Evolutionary conservation across 2,329 filamentous ascomycete genomes (phyloP).

Genomic region (Metarhizium brunneum): DNA sequence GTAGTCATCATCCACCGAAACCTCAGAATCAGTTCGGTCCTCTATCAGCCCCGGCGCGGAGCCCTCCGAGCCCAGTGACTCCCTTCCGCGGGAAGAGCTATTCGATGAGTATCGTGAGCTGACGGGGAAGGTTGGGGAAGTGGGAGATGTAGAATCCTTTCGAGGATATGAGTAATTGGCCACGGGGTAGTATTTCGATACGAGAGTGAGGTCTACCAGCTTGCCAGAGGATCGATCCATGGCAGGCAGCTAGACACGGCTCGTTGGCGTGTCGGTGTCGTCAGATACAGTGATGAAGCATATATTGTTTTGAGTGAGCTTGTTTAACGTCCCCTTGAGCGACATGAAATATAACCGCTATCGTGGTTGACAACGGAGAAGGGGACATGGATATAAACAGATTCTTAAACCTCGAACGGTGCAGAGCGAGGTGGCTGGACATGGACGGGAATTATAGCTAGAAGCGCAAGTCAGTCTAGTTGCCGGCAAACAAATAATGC

Average conservation of each 20-base stretch:
- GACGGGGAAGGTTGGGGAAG: background rate
- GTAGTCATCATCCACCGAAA: constrained; percentile 41
- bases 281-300: background rate
- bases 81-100: constrained; percentile 2
- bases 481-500: background rate
- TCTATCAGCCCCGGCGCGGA: constrained; percentile 41
- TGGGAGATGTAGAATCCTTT: constrained; percentile 12
- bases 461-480: background rate
- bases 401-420: no score
- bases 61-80: constrained; percentile 31
- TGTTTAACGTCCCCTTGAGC: background rate
- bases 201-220: constrained; percentile 28
- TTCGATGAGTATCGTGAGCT: constrained; percentile 4
- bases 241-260: constrained; percentile 5
- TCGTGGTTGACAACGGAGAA: background rate
- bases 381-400: no score
- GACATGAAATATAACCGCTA: background rate
- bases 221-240: constrained; percentile 27
- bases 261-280: background rate
- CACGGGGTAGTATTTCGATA: constrained; percentile 29
- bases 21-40: constrained; percentile 40
- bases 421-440: background rate
- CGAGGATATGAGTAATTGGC: constrained; percentile 32
- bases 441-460: background rate
- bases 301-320: background rate